Percentiles rank a stretch among this genome's conserved stretches.
Evolutionary conservation across 805 yeast species (phyloP).

Genomic region (Nakazawaea populi): DNA sequence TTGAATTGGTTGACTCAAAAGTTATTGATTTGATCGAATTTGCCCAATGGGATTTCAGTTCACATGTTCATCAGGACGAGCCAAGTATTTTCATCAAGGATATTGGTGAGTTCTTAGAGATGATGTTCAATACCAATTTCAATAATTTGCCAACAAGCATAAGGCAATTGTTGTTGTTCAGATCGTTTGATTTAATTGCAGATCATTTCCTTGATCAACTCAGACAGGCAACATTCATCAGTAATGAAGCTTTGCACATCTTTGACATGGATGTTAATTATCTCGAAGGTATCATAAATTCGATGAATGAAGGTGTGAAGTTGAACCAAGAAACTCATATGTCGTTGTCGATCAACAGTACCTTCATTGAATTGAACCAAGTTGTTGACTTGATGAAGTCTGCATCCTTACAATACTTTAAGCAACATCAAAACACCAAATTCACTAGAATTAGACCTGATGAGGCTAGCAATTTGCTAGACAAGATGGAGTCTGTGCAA

Average conservation of each 20-base stretch:
- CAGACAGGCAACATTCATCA: slow-evolving; percentile 47
- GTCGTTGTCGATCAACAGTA: slow-evolving; percentile 54
- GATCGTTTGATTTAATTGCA: slow-evolving; percentile 83
- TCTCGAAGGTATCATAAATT: slow-evolving; percentile 52
- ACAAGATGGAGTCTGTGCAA: slow-evolving; percentile 39
- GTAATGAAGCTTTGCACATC: slow-evolving; percentile 58
- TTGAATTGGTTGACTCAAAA: slow-evolving; percentile 75
- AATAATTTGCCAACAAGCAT: slow-evolving; percentile 75
- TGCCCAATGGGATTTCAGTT: slow-evolving; percentile 81
- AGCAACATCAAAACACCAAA: slow-evolving; percentile 46
- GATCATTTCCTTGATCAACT: slow-evolving; percentile 60
- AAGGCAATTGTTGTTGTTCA: slow-evolving; percentile 71
- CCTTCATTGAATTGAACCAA: slow-evolving; percentile 77
- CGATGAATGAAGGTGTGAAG: slow-evolving; percentile 22
- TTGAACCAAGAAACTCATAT: slow-evolving; percentile 13
- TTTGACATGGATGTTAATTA: slow-evolving; percentile 78
- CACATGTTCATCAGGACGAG: slow-evolving; percentile 42
- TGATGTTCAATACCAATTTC: slow-evolving; percentile 80
- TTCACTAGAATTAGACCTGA: slow-evolving; percentile 73
- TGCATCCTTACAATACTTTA: slow-evolving; percentile 60
- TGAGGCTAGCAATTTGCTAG: slow-evolving; percentile 55
- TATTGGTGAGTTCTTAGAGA: slow-evolving; percentile 78
- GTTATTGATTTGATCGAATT: slow-evolving; percentile 76
- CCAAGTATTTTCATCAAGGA: slow-evolving; percentile 77
- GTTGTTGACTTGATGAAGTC: slow-evolving; percentile 63